Percentiles rank a stretch among this genome's conserved stretches.
Evolutionary conservation across 345 rosid genomes (phyloP).

Genomic region (Turnera subulata): DNA sequence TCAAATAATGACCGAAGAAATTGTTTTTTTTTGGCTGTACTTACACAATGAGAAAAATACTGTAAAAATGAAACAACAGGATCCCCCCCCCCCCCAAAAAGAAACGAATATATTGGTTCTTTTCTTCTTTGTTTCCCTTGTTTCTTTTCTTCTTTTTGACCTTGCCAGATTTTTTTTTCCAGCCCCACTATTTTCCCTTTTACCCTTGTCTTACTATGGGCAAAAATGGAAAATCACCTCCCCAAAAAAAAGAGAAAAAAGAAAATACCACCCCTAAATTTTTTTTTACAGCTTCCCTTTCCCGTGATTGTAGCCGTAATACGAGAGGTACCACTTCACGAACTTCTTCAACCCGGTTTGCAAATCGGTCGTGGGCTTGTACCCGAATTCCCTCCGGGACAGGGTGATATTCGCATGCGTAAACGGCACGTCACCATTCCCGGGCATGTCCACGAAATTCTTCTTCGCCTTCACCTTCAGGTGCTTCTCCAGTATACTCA

Average conservation of each 20-base stretch:
- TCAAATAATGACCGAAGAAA: no score
- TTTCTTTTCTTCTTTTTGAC: not conserved
- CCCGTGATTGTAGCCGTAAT: slow-evolving; percentile 24
- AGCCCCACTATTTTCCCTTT: no score
- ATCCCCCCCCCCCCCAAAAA: no score
- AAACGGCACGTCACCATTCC: slow-evolving; percentile 30
- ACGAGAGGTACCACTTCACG: slow-evolving; percentile 20
- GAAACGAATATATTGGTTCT: no score
- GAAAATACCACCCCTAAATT: no score
- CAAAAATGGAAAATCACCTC: not conserved
- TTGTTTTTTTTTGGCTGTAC: no score
- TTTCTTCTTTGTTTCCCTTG: not conserved
- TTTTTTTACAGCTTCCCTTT: slow-evolving; percentile 17
- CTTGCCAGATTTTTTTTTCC: no score
- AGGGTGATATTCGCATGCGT: slow-evolving; percentile 21
- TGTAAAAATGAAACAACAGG: no score
- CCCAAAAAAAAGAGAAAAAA: not conserved
- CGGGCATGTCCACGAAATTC: slow-evolving; percentile 20
- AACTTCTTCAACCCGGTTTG: slow-evolving; percentile 28
- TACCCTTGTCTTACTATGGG: not conserved
- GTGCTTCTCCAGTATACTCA: slow-evolving; percentile 21
- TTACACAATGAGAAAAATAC: no score
- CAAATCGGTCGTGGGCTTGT: slow-evolving; percentile 24
- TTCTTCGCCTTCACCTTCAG: slow-evolving; percentile 18
- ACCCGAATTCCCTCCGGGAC: slow-evolving; percentile 22